Conservation (phyloP, 2,329 filamentous ascomycete genomes). For the Fusarium graminum region DNA sequence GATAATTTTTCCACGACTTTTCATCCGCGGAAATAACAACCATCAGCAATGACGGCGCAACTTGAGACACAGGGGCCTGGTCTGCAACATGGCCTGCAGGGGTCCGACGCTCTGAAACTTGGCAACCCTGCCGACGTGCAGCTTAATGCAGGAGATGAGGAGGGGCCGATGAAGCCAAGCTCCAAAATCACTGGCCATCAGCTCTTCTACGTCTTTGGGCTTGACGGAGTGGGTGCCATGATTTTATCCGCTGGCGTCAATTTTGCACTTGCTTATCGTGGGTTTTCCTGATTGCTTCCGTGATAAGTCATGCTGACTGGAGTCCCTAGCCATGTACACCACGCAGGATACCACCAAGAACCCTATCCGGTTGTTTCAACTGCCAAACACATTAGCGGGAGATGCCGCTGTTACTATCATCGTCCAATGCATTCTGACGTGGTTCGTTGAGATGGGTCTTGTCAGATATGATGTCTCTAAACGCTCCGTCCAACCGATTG, state of each 20-base stretch:
- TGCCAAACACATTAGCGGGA: constrained; percentile 64
- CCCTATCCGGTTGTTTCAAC: constrained; percentile 62
- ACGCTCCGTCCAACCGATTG: constrained; percentile 62
- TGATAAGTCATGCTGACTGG: constrained; percentile 10
- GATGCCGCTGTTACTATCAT: constrained; percentile 66
- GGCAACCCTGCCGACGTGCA: constrained; percentile 24
- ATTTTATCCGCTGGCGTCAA: constrained; percentile 65
- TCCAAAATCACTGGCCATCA: constrained; percentile 59
- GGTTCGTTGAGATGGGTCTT: constrained; percentile 63
- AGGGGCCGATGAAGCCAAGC: constrained; percentile 55
- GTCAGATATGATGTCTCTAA: constrained; percentile 62
- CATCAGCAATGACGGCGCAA: constrained; percentile 26
- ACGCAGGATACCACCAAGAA: constrained; percentile 52
- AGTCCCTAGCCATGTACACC: constrained; percentile 61
- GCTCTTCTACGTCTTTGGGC: constrained; percentile 62
- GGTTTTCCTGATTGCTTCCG: constrained; percentile 13
- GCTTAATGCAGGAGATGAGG: constrained; percentile 5
- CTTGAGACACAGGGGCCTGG: constrained; percentile 42
- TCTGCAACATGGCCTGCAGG: constrained; percentile 34
- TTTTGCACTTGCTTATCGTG: constrained; percentile 65
- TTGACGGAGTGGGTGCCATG: constrained; percentile 62
- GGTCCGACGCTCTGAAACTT: constrained; percentile 26
- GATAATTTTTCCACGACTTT: neutral
- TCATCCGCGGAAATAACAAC: constrained; percentile 15
- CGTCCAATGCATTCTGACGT: constrained; percentile 64